These are phyloP conservation scores for Phylloporus sp. DNA, from an alignment of 768 basidiomycete genomes.

Conservation along the genomic window DNA sequence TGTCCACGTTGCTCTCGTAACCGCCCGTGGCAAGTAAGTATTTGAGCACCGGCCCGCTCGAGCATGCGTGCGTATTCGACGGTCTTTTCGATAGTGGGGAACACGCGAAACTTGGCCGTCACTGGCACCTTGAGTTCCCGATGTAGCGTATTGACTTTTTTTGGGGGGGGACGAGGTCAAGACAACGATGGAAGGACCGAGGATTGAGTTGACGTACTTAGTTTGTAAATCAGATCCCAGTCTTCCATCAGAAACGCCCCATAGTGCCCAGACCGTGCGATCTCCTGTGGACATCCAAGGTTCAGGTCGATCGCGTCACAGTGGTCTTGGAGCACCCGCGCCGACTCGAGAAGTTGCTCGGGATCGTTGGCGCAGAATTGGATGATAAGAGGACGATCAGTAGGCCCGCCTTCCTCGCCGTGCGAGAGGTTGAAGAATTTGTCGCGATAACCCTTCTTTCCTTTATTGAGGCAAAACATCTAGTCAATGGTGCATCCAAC, in stretches of 20 bases:
- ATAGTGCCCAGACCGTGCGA: slow-evolving; percentile 81
- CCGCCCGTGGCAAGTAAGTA: slow-evolving; percentile 90
- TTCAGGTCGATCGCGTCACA: slow-evolving; percentile 97
- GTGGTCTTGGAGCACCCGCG: slow-evolving; percentile 65
- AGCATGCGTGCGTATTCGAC: slow-evolving; percentile 96
- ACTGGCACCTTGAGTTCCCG: slow-evolving; percentile 83
- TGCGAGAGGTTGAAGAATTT: slow-evolving; percentile 61
- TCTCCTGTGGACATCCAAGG: slow-evolving; percentile 92
- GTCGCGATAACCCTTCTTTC: slow-evolving; percentile 45
- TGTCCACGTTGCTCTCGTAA: slow-evolving; percentile 90
- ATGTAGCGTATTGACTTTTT: slow-evolving; percentile 80
- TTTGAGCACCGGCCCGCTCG: slow-evolving; percentile 91
- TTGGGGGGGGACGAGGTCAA: neutral
- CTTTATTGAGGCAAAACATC: slow-evolving; percentile 51
- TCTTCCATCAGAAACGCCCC: slow-evolving; percentile 93
- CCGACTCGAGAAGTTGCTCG: slow-evolving; percentile 69
- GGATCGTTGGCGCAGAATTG: slow-evolving; percentile 95
- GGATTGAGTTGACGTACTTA: slow-evolving; percentile 48
- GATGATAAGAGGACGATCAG: slow-evolving; percentile 81
- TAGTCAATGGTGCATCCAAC: slow-evolving; percentile 20
- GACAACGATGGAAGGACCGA: neutral
- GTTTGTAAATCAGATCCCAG: slow-evolving; percentile 79
- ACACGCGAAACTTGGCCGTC: slow-evolving; percentile 94
- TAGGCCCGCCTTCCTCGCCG: slow-evolving; percentile 75
- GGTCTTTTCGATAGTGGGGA: slow-evolving; percentile 78